Base-by-base conservation (phyloP, 163 green algal genomes). In the Botryococcus braunii region DNA sequence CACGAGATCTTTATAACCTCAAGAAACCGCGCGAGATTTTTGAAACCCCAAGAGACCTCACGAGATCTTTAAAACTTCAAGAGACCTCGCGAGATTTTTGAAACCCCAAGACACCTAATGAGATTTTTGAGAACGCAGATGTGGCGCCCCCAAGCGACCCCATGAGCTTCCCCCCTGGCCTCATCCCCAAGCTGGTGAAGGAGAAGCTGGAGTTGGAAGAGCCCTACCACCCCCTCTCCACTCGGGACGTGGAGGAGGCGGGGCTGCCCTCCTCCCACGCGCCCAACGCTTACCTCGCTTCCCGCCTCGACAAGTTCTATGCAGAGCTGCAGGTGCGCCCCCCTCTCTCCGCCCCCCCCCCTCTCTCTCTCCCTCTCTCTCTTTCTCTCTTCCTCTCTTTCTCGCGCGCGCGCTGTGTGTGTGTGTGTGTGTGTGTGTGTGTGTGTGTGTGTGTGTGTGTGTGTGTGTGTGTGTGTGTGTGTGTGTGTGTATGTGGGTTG, bases 231-330 rank as follows among this genome's bases (percentile, higher is more conserved):
- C 84, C 87, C 0, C 69, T 94, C 7, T 75, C 75, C 31, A 73
- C 67, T 13, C 50, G 73, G 5, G 83, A 95, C 57, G 81, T 93
- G n/a, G 79, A 87, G 58, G 40, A 40, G 3, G 66, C 79, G 47
- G 77, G 78, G 23, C 71, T 91, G 71, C 82, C 85, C 0, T 69
- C 77, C 0, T 66, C 76, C 5, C 72, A 74, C 17, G 68, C 80
- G 38, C 77, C 83, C 52, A 85, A 94, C 66, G 74, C 75, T 1
- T 92, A 92, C 72, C 74, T 95, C 17, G 63, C 75, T n/a, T 77
- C 81, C 2, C 75, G 89, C 2, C 55, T 94, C 32, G 84, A 92
- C 31, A 86, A 84, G 55, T 91, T 95, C 48, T 86, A 90, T 62
- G 80, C 83, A 5, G 74, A 86, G 67, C 60, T 87, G 29, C 62